Evolutionary conservation across 352 stramenopile species (phyloP), one percentile per base, ranked within the genome.

Genomic region (Nothophytophthora sp.): DNA sequence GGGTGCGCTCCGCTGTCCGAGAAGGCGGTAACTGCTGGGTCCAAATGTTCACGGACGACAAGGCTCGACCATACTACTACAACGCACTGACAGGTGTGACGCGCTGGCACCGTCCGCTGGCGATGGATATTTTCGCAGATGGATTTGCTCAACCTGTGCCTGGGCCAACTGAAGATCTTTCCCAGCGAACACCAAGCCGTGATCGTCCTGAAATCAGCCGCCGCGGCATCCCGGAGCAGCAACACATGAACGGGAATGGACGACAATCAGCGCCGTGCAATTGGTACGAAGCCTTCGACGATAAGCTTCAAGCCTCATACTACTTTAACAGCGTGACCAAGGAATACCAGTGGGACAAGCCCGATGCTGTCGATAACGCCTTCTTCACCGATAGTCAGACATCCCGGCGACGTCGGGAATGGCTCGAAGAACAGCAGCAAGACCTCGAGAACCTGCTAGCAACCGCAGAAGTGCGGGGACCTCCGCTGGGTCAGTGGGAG

Each of bases 1-100:
- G 85, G 12, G 73, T 87, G 20, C 81, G 81, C 20, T 74, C 67
- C 35, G 86, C 86, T 13, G 56, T 90, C 2, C 59, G 64, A 22
- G 72, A 92, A 59, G 86, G 81, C 20, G 76, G 66, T 1, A 92
- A 92, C 39, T 90, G 83, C 55, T 96, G 86, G 86, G 63, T 93
- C 37, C 46, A 82, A 47, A 55, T 86, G 27, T 54, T 55, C 24
- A 60, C 50, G 5, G 66, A 79, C 0, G 63, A 59, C 1, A 51
- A 58, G n/a, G 41, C 16, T 22, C 51, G 53, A 25, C 52, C 24
- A 5, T 94, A 92, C 63, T 96, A 85, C 60, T 94, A 89, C 70
- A 95, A 96, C 32, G 74, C 75, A n/a, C 66, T 89, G 36, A 87
- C 76, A 4, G 79, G 88, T 5, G 81, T 81, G 33, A 81, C 74